Percentiles rank a stretch among this genome's conserved stretches.
phyloP scores from a whole-genome alignment of 176 grass and related monocot genomes.

The Zea mays region DNA sequence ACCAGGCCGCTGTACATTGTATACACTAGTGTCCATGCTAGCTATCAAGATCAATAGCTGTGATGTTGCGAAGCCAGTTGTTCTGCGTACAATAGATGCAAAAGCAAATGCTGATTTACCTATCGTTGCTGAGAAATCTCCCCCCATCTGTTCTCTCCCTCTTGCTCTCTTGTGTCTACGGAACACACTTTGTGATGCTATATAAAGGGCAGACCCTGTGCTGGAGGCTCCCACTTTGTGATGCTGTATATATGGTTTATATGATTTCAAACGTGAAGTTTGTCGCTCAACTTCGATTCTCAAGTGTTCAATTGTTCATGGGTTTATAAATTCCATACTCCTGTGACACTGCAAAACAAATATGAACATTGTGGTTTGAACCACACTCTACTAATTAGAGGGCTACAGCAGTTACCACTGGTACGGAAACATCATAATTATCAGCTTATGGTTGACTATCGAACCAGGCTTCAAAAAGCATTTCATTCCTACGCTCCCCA shows the following conservation, averaged over 20 bases:
- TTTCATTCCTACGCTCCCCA: neutral
- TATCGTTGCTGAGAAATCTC: neutral
- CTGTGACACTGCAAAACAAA: neutral
- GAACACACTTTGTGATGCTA: neutral
- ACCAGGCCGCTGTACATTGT: constrained; percentile 23
- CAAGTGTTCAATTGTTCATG: neutral
- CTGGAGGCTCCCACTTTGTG: neutral
- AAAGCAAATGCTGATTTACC: neutral
- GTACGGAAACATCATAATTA: constrained; percentile 23
- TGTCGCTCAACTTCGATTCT: neutral
- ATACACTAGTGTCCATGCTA: neutral
- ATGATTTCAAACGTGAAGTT: neutral
- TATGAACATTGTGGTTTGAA: neutral
- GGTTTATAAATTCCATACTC: constrained; percentile 2
- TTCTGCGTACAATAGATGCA: constrained; percentile 1
- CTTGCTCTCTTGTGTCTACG: neutral
- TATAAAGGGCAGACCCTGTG: too few species aligned
- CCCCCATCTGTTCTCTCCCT: neutral
- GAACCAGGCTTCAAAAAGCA: neutral
- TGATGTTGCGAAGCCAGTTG: neutral
- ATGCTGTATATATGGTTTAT: neutral
- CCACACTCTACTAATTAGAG: neutral
- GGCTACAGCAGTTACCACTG: neutral
- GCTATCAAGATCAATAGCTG: constrained; percentile 20
- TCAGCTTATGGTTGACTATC: neutral